Evolutionary conservation across 2,329 filamentous ascomycete species (phyloP).

Genomic region (Penicillium hordei): DNA sequence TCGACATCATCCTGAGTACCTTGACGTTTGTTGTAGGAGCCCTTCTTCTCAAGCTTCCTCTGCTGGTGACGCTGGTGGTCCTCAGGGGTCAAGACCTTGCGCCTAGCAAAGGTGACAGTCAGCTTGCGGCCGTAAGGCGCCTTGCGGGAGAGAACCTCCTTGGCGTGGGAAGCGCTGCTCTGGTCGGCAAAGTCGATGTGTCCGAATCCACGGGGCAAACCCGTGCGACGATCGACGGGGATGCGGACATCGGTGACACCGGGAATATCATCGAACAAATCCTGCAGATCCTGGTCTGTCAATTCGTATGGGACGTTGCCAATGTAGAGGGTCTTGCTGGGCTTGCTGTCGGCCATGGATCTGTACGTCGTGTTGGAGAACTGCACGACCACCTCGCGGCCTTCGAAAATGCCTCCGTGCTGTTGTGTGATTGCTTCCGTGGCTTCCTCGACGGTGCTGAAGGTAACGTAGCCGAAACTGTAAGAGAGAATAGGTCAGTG

Average conservation of each 20-base stretch:
- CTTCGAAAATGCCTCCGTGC: slow-evolving; percentile 62
- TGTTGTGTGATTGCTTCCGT: slow-evolving; percentile 57
- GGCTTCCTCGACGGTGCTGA: slow-evolving; percentile 55
- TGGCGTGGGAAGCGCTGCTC: slow-evolving; percentile 62
- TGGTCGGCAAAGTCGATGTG: slow-evolving; percentile 76
- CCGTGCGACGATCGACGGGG: slow-evolving; percentile 76
- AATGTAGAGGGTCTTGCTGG: slow-evolving; percentile 71
- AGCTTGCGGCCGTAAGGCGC: slow-evolving; percentile 66
- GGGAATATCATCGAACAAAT: slow-evolving; percentile 68
- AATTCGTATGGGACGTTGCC: slow-evolving; percentile 86
- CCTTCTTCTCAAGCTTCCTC: not conserved
- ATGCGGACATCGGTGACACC: slow-evolving; percentile 76
- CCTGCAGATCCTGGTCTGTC: slow-evolving; percentile 77
- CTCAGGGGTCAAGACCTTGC: slow-evolving; percentile 31
- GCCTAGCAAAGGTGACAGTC: slow-evolving; percentile 60
- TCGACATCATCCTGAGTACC: not conserved
- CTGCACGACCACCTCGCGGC: slow-evolving; percentile 63
- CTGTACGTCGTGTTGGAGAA: slow-evolving; percentile 46
- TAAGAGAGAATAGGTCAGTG: slow-evolving; percentile 2
- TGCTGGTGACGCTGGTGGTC: not conserved
- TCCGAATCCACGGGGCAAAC: slow-evolving; percentile 78
- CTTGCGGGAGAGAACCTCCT: slow-evolving; percentile 56
- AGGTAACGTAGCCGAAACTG: slow-evolving; percentile 68
- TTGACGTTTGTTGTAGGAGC: not conserved
- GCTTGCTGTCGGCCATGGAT: slow-evolving; percentile 29